Percentiles rank a stretch among this genome's conserved stretches.
Conservation (phyloP, 2,329 filamentous ascomycete genomes). For the Pseudogymnoascus sp. region DNA sequence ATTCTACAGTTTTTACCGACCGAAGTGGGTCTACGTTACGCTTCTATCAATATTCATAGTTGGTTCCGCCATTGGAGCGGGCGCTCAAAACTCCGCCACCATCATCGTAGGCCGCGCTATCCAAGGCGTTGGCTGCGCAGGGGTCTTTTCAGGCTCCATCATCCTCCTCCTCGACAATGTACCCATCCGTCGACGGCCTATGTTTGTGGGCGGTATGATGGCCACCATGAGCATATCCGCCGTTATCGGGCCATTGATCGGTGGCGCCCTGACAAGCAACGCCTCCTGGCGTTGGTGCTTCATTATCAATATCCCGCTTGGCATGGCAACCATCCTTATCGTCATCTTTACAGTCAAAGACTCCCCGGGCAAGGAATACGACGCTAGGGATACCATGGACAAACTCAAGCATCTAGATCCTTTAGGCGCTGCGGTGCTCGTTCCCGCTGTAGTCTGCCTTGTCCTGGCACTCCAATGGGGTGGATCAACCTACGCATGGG, state of each 20-base stretch:
- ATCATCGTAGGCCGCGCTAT: conserved; percentile 28
- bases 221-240: conserved; percentile 21
- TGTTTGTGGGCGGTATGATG: conserved; percentile 18
- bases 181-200: conserved; percentile 17
- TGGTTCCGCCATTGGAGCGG: conserved; percentile 25
- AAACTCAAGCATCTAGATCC: conserved; percentile 29
- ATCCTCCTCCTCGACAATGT: conserved; percentile 23
- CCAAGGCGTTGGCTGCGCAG: conserved; percentile 25
- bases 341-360: conserved; percentile 36
- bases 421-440: conserved; percentile 27
- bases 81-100: conserved; percentile 23
- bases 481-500: conserved; percentile 39
- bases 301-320: conserved; percentile 34
- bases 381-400: conserved; percentile 37
- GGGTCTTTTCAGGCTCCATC: conserved; percentile 26
- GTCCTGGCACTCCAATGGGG: conserved; percentile 28
- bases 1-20: conserved; percentile 24
- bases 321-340: conserved; percentile 27
- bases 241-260: conserved; percentile 28
- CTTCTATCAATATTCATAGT: conserved; percentile 26
- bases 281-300: conserved; percentile 29
- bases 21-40: conserved; percentile 23
- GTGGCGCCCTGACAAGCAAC: conserved; percentile 34
- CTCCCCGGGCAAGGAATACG: conserved; percentile 3
- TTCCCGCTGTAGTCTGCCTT: conserved; percentile 29